These are phyloP conservation scores for Krasilnikovozyma curviuscula DNA, from an alignment of 768 basidiomycete genomes.

Conservation along the genomic window DNA sequence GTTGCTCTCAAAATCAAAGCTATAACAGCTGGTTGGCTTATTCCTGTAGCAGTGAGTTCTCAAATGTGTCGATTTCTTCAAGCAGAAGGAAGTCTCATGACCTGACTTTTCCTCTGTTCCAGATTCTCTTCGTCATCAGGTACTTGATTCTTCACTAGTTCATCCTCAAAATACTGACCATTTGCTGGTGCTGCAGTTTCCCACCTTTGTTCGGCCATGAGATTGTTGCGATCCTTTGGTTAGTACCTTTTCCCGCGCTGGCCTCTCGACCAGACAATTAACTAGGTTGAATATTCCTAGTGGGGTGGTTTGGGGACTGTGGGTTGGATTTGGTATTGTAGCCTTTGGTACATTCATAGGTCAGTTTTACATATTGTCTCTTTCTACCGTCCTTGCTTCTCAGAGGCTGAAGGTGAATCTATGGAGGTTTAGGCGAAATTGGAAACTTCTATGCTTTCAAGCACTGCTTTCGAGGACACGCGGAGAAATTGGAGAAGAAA, in stretches of 20 bases:
- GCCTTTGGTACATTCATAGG: slow-evolving; percentile 65
- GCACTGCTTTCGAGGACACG: slow-evolving; percentile 52
- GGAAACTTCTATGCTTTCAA: slow-evolving; percentile 44
- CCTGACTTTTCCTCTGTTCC: not conserved
- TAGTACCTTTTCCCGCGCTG: not conserved
- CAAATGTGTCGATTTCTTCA: not conserved
- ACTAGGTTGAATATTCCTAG: slow-evolving; percentile 19
- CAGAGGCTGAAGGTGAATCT: too few relatives aligned
- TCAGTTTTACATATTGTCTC: too few relatives aligned
- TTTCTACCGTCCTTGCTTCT: too few relatives aligned
- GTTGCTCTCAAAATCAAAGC: too few relatives aligned
- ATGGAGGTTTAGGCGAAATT: too few relatives aligned
- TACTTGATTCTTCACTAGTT: too few relatives aligned
- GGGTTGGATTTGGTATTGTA: slow-evolving; percentile 71
- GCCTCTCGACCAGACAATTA: not conserved
- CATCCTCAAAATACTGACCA: too few relatives aligned
- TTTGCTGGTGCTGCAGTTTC: too few relatives aligned
- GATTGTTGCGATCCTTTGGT: slow-evolving; percentile 22
- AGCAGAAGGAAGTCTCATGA: not conserved
- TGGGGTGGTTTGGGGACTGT: slow-evolving; percentile 76
- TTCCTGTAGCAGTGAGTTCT: not conserved
- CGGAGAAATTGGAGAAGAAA: slow-evolving; percentile 40
- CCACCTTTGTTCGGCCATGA: slow-evolving; percentile 75
- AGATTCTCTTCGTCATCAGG: slow-evolving; percentile 5
- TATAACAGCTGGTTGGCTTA: not conserved